These are phyloP conservation scores for Cavenderia fasciculata DNA, from an alignment of 78 protist genomes.

Conservation along the genomic window DNA sequence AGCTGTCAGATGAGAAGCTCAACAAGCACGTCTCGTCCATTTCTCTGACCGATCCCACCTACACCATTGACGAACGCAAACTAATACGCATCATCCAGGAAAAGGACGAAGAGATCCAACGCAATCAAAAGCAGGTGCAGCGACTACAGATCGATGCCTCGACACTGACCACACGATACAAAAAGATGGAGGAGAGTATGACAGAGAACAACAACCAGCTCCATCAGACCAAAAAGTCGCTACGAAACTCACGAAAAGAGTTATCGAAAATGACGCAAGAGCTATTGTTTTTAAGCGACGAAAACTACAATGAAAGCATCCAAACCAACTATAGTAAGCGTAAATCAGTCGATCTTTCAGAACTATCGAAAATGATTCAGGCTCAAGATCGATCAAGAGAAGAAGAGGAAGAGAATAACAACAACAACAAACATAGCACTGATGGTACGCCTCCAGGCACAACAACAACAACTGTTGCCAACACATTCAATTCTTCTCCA, in stretches of 20 bases:
- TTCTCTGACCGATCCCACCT: slow-evolving; percentile 15
- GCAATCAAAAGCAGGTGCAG: slow-evolving; percentile 24
- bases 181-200: slow-evolving; percentile 34
- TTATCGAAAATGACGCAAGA: slow-evolving; percentile 40
- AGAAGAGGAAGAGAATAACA: not conserved
- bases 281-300: slow-evolving; percentile 26
- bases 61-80: slow-evolving; percentile 16
- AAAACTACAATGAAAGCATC: slow-evolving; percentile 47
- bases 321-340: not conserved
- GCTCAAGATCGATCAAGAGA: not conserved
- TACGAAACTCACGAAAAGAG: slow-evolving; percentile 14
- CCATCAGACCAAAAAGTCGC: not conserved
- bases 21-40: slow-evolving; percentile 27
- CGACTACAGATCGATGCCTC: slow-evolving; percentile 23
- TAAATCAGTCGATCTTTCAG: slow-evolving; percentile 3
- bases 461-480: not conserved
- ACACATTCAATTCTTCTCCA: too few species aligned
- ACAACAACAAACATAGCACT: not conserved
- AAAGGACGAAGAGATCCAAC: slow-evolving; percentile 42
- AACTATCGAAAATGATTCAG: slow-evolving; percentile 12
- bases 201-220: slow-evolving; percentile 20
- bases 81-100: slow-evolving; percentile 36
- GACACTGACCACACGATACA: slow-evolving; percentile 13
- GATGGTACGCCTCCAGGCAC: not conserved
- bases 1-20: slow-evolving; percentile 21